Evolutionary conservation across 2,329 filamentous ascomycete species (phyloP).

Genomic region (Fusarium bulbicola): DNA sequence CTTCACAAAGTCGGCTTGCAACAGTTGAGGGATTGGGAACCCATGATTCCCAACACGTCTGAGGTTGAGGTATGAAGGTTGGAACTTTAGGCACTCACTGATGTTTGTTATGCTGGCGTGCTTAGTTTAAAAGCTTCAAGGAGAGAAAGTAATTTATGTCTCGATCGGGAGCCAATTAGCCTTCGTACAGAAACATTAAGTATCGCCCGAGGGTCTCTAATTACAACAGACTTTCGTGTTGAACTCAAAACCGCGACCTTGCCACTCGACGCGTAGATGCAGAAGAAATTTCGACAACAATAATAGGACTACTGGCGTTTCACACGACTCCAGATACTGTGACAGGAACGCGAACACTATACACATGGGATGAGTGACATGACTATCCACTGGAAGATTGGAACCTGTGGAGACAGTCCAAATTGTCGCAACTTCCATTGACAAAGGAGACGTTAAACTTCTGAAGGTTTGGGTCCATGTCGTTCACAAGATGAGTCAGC

Average conservation of each 20-base stretch:
- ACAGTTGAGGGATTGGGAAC: not conserved
- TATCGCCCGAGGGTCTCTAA: too few species aligned
- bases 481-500: too few species aligned
- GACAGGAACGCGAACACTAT: fast-evolving
- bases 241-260: not conserved
- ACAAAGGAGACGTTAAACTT: fast-evolving
- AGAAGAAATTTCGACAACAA: not conserved
- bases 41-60: not conserved
- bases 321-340: fast-evolving
- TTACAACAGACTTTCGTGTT: not conserved
- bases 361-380: fast-evolving
- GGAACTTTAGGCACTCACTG: not conserved
- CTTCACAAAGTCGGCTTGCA: not conserved
- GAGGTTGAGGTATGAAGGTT: fast-evolving
- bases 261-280: too few species aligned
- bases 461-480: not conserved
- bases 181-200: not conserved
- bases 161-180: fast-evolving
- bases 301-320: too few species aligned
- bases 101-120: too few species aligned
- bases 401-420: fast-evolving
- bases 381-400: not conserved
- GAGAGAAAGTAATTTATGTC: not conserved
- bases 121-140: not conserved
- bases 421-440: fast-evolving